Conservation (phyloP, 2,329 filamentous ascomycete genomes). For the Fusarium longipes region DNA sequence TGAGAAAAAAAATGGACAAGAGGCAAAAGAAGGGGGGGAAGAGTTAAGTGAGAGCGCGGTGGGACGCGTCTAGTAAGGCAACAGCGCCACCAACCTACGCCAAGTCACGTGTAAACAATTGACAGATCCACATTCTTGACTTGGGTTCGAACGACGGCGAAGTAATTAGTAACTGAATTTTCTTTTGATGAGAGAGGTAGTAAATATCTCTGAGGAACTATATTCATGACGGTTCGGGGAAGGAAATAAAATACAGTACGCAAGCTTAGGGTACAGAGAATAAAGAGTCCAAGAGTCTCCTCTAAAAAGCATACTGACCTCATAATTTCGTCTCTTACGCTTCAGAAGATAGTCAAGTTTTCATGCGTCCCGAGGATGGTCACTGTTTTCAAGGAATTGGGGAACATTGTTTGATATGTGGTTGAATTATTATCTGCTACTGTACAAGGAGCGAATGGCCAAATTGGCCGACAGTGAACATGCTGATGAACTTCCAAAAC, state of each 20-base stretch:
- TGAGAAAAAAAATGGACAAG: slow-evolving; percentile 17
- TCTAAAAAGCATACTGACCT: no score
- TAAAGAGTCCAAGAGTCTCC: no score
- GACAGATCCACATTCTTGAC: neutral
- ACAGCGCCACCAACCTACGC: slow-evolving; percentile 48
- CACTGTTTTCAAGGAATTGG: neutral
- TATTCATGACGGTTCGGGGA: no score
- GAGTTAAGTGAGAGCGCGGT: slow-evolving; percentile 47
- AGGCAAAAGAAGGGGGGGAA: slow-evolving; percentile 31
- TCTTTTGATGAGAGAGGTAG: neutral
- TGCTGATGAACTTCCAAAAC: slow-evolving; percentile 29
- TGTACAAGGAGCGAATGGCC: slow-evolving; percentile 38
- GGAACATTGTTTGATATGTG: neutral
- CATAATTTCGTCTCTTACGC: no score
- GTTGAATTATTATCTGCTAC: slow-evolving; percentile 31
- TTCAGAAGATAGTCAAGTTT: no score
- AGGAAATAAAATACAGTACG: no score
- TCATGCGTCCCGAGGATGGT: no score
- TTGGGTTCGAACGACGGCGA: no score
- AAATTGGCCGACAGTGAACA: slow-evolving; percentile 13
- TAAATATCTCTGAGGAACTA: neutral
- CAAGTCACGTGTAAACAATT: slow-evolving; percentile 51
- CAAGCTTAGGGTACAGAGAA: no score
- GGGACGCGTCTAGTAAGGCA: slow-evolving; percentile 52
- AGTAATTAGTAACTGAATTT: neutral